A percentile compares a stretch with the other conserved stretches of the same genome.
Evolutionary conservation across 1,284 basidiomycete genomes (phyloP).

Genomic region (Volvariella surrecta): DNA sequence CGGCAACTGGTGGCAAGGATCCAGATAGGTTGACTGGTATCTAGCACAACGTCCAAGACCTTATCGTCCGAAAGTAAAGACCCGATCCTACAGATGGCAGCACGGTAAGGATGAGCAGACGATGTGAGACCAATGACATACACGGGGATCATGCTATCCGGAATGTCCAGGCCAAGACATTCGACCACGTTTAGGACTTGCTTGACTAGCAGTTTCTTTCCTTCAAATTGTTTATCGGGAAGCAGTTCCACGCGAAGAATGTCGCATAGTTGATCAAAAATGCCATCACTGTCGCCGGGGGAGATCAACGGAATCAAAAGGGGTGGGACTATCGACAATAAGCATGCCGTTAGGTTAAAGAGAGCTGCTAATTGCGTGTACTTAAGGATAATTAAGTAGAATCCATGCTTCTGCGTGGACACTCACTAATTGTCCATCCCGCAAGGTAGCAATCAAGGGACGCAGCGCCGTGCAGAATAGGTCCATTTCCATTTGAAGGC

Average conservation of each 20-base stretch:
- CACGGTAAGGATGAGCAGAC: slow-evolving; percentile 1
- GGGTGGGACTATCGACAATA: background rate
- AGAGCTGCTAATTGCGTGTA: slow-evolving; percentile 30
- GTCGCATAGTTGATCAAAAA: background rate
- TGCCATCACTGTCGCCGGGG: background rate
- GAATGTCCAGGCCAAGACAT: slow-evolving; percentile 38
- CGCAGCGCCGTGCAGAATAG: too few species aligned
- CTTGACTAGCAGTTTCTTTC: slow-evolving; percentile 20
- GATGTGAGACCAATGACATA: slow-evolving; percentile 17
- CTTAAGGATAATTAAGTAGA: too few species aligned
- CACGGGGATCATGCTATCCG: slow-evolving; percentile 35
- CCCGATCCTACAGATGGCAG: slow-evolving; percentile 27
- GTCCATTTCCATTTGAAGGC: too few species aligned
- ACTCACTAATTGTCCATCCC: too few species aligned
- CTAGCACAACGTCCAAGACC: slow-evolving; percentile 39
- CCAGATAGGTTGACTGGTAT: slow-evolving; percentile 38
- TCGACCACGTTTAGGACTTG: slow-evolving; percentile 44
- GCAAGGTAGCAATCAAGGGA: too few species aligned
- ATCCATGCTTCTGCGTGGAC: too few species aligned
- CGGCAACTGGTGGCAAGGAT: slow-evolving; percentile 17
- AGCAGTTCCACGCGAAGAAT: background rate
- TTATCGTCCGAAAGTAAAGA: slow-evolving; percentile 28
- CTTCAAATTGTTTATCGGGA: too few species aligned
- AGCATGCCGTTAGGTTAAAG: slow-evolving; percentile 33
- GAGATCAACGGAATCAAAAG: background rate